A percentile compares a stretch with the other conserved stretches of the same genome.
These are phyloP conservation scores for Metschnikowia gruessii DNA, from an alignment of 805 yeast species.

Conservation along the genomic window DNA sequence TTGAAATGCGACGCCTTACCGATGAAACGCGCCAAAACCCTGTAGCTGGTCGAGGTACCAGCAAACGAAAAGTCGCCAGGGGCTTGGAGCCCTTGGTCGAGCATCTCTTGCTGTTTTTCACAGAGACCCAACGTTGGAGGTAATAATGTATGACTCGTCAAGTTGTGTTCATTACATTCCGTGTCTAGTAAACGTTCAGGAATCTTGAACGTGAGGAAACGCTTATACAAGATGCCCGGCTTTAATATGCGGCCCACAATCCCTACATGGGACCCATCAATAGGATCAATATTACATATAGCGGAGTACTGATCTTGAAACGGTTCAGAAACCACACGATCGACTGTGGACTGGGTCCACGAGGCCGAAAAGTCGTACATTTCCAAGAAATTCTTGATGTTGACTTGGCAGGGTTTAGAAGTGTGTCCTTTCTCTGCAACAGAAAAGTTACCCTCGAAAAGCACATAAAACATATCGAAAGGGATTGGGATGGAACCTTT, in stretches of 20 bases:
- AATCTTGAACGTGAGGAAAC: conserved; percentile 42
- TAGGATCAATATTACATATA: conserved; percentile 23
- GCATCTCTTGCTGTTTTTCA: conserved; percentile 15
- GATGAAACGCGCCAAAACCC: conserved; percentile 39
- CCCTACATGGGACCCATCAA: conserved; percentile 25
- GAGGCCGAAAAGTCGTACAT: conserved; percentile 49
- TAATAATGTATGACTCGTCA: conserved; percentile 30
- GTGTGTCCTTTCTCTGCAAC: conserved; percentile 14
- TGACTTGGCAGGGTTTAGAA: conserved; percentile 20
- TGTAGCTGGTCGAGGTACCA: conserved; percentile 35
- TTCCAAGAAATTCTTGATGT: conserved; percentile 32
- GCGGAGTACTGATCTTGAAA: conserved; percentile 16
- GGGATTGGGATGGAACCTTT: conserved; percentile 40
- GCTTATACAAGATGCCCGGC: conserved; percentile 30
- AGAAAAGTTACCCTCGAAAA: conserved; percentile 50
- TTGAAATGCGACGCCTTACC: conserved; percentile 40
- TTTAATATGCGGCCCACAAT: conserved; percentile 19
- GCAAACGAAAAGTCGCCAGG: conserved; percentile 30
- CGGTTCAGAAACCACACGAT: conserved; percentile 30
- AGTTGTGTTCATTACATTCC: conserved; percentile 33
- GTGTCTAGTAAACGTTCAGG: conserved; percentile 37
- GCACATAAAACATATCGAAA: conserved; percentile 61
- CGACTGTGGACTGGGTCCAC: conserved; percentile 40
- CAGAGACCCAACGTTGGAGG: conserved; percentile 37
- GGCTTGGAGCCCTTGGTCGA: neutral